Base-by-base conservation (phyloP, 306 rosid species). In the Lagenaria siceraria region DNA sequence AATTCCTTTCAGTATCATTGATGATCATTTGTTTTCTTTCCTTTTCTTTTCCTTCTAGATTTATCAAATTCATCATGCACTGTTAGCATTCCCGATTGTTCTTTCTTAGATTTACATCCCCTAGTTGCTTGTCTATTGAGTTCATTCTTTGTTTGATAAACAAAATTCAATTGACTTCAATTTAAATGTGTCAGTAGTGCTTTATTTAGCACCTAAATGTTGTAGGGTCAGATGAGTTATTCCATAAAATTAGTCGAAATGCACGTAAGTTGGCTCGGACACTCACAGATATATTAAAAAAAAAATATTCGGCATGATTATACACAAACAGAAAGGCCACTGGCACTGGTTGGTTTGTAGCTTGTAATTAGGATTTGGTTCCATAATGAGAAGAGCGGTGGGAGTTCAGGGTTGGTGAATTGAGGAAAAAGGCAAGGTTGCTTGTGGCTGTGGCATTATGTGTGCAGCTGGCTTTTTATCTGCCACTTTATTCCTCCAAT, bases 361-460 rank as follows among this genome's bases (percentile, higher is more conserved):
- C 40, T 61, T 61, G 40, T 2, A 29, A 69, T 11, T 69, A 14
- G 31, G 58, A 70, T 21, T 46, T 70, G 22, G 75, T 25, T 70
- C 21, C 40, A 70, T 69, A 46, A 70, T 46, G 54, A 64, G 27
- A 66, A n/a, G 31, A 21, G 74, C 74, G 31, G 74, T 66, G 74
- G 74, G 53, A 21, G 74, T 66, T 40, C 53, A n/a, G 53, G 74
- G 74, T 66, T 66, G 74, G 74, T 66, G 53, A 21, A 42, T 68
- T 68, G 31, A 71, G 59, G 22, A 17, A 71, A 46, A 69, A 71
- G 25, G 76, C 58, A 71, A 48, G 25, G 22, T 14, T 40, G 15
- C 15, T 46, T 71, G 0, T 46, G 38, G 38, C 24, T 14, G 14
- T 71, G 76, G 56, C 56, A 69, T 69, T 71, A 48, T 71, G 56